phyloP scores from a whole-genome alignment of 1,284 basidiomycete species.

The Cystobasidium slooffiae region DNA sequence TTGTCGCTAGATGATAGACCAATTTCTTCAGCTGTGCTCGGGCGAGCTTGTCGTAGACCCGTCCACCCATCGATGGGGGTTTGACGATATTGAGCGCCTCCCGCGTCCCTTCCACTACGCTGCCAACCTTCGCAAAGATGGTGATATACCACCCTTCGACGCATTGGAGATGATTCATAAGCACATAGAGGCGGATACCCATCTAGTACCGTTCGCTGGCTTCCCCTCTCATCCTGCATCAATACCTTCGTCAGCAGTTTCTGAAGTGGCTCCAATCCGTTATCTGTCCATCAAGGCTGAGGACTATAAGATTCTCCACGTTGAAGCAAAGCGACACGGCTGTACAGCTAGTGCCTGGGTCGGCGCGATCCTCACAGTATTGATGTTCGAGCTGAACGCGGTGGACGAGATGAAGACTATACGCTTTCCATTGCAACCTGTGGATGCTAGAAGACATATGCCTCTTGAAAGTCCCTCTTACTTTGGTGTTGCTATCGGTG shows the following conservation, averaged over 20 bases:
- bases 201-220: slow-evolving; percentile 1
- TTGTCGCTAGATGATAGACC: slow-evolving; percentile 2
- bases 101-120: slow-evolving; percentile 15
- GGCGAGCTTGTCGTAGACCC: neutral
- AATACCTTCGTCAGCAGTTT: neutral
- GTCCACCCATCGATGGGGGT: neutral
- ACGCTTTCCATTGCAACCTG: slow-evolving; percentile 13
- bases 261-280: neutral
- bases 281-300: neutral
- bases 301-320: neutral
- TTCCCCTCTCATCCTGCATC: neutral
- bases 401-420: neutral
- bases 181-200: neutral
- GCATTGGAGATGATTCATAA: neutral
- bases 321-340: neutral
- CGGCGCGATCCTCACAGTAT: slow-evolving; percentile 5
- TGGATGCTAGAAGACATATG: slow-evolving; percentile 16
- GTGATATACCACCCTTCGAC: slow-evolving; percentile 10
- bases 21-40: slow-evolving; percentile 3
- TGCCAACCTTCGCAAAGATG: slow-evolving; percentile 9
- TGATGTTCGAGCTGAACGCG: neutral
- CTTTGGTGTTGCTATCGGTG: slow-evolving; percentile 15
- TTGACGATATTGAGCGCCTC: neutral
- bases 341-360: slow-evolving; percentile 21
- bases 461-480: neutral